A percentile compares a stretch with the other conserved stretches of the same genome.
Conservation (phyloP, 345 rosid genomes). For the Arabis alpina region DNA sequence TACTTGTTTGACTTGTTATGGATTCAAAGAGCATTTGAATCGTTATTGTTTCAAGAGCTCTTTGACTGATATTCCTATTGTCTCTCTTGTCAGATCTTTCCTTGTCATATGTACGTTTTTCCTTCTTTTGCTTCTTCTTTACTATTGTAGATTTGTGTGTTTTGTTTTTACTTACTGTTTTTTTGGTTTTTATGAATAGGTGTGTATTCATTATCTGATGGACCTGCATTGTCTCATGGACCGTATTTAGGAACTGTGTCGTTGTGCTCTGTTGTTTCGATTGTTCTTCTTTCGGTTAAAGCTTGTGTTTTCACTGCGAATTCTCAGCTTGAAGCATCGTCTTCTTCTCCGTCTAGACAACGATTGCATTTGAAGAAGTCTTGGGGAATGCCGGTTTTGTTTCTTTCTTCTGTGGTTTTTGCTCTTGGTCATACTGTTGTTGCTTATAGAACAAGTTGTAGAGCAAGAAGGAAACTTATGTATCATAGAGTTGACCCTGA, state of each 20-base stretch:
- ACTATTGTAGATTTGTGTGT: neutral
- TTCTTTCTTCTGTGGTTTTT: conserved; percentile 83
- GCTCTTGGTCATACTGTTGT: conserved; percentile 93
- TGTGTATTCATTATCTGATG: conserved; percentile 80
- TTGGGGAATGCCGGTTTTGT: conserved; percentile 99
- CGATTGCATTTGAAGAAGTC: conserved; percentile 84
- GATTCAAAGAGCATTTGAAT: conserved; percentile 61
- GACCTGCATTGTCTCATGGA: conserved; percentile 81
- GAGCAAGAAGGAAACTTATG: conserved; percentile 86
- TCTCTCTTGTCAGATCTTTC: conserved; percentile 84
- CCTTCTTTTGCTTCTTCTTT: too few relatives aligned
- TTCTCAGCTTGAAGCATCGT: conserved; percentile 75
- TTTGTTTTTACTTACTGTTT: neutral
- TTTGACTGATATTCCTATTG: conserved; percentile 79
- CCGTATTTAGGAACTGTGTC: conserved; percentile 91
- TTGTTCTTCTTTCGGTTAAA: conserved; percentile 77
- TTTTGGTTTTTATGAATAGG: conserved; percentile 48
- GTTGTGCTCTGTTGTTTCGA: conserved; percentile 65
- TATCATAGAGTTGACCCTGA: conserved; percentile 90
- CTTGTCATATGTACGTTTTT: conserved; percentile 65
- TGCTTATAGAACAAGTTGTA: conserved; percentile 92
- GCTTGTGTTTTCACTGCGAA: conserved; percentile 78
- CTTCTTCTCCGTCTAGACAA: conserved; percentile 65
- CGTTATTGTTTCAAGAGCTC: conserved; percentile 79
- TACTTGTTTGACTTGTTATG: conserved; percentile 70